Percentiles rank a stretch among this genome's conserved stretches.
phyloP scores from a whole-genome alignment of 1,139 yeast species.

The Magnusiomyces tetraspermus region DNA sequence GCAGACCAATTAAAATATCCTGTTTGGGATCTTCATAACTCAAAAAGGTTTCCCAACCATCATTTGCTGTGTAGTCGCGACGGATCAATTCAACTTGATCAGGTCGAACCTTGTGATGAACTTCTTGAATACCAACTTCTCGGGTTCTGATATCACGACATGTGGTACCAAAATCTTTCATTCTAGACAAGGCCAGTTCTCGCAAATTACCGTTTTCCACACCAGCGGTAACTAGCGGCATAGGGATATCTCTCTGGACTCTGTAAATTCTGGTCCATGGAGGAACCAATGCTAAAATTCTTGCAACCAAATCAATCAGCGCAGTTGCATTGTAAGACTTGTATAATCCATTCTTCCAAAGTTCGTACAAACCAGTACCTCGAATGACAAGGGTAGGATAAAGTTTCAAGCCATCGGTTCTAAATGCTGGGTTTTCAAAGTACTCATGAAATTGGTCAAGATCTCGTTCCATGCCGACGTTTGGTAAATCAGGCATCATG shows the following conservation, averaged over 20 bases:
- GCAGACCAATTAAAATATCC: slow-evolving; percentile 84
- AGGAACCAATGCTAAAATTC: slow-evolving; percentile 91
- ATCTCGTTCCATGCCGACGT: slow-evolving; percentile 98
- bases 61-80: slow-evolving; percentile 94
- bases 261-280: slow-evolving; percentile 99
- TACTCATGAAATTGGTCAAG: slow-evolving; percentile 91
- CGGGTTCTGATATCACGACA: slow-evolving; percentile 98
- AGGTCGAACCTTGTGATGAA: slow-evolving; percentile 93
- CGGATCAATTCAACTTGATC: slow-evolving; percentile 94
- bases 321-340: slow-evolving; percentile 93
- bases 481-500: slow-evolving; percentile 99
- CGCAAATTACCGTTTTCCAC: slow-evolving; percentile 96
- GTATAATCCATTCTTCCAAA: slow-evolving; percentile 94
- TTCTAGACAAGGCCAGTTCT: slow-evolving; percentile 90
- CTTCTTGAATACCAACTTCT: slow-evolving; percentile 98
- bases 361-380: slow-evolving; percentile 94
- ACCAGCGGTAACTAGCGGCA: slow-evolving; percentile 97
- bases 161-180: slow-evolving; percentile 95
- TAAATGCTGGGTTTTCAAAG: slow-evolving; percentile 91
- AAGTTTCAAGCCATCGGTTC: slow-evolving; percentile 93
- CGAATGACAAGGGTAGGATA: slow-evolving; percentile 95
- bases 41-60: slow-evolving; percentile 97
- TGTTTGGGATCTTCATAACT: slow-evolving; percentile 96
- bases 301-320: slow-evolving; percentile 84
- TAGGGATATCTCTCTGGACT: slow-evolving; percentile 97